A percentile compares a stretch with the other conserved stretches of the same genome.
These are phyloP conservation scores for Taphrina sp. DNA, from an alignment of 1,139 yeast genomes.

Conservation along the genomic window DNA sequence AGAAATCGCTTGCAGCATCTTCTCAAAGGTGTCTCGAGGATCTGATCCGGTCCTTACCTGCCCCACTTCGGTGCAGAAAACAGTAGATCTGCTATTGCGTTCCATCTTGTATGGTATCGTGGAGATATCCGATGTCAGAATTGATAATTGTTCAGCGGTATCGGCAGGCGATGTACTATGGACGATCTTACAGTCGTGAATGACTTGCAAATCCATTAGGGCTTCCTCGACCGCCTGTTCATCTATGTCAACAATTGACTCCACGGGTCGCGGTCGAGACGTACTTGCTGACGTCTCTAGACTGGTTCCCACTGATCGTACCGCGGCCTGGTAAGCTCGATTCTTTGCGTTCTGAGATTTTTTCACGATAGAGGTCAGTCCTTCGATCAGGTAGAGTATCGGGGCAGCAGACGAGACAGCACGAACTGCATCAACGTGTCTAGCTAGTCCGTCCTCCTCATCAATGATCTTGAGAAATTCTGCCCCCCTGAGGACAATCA, in stretches of 20 bases:
- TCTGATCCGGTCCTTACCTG: constrained; percentile 37
- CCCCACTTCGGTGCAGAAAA: constrained; percentile 38
- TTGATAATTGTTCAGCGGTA: constrained; percentile 37
- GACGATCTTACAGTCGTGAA: constrained; percentile 34
- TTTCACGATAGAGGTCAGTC: constrained; percentile 31
- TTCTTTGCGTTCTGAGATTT: constrained; percentile 32
- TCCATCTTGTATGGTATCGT: constrained; percentile 38
- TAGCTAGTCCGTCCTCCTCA: constrained; percentile 17
- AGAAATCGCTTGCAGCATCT: constrained; percentile 35
- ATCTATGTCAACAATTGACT: neutral
- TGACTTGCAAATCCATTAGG: constrained; percentile 35
- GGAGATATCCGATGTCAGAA: constrained; percentile 37
- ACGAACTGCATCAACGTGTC: constrained; percentile 18
- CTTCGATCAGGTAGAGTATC: constrained; percentile 38
- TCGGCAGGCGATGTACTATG: constrained; percentile 36
- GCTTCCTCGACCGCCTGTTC: constrained; percentile 36
- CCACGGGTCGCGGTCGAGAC: neutral
- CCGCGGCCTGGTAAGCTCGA: constrained; percentile 35
- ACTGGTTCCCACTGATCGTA: constrained; percentile 32
- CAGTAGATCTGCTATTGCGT: constrained; percentile 21
- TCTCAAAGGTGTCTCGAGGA: constrained; percentile 35
- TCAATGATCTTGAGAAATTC: constrained; percentile 35
- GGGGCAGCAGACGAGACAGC: constrained; percentile 23
- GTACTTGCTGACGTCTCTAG: constrained; percentile 1
- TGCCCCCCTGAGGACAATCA: constrained; percentile 34